Evolutionary conservation across 2,329 filamentous ascomycete genomes (phyloP).

Genomic region (Cadophora sp.): DNA sequence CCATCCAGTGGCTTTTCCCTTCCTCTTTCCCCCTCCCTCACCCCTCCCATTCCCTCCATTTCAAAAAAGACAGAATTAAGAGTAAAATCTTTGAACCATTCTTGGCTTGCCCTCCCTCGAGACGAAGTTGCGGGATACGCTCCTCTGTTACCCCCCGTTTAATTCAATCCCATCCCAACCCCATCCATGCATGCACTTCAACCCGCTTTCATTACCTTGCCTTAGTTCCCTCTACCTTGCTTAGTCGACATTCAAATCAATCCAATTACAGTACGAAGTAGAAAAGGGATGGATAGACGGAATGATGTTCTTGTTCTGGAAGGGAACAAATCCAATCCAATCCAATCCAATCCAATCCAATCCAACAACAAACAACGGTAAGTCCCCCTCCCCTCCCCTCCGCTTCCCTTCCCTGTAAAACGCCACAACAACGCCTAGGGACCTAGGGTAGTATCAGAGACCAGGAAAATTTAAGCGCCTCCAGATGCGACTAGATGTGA

Average conservation of each 20-base stretch:
- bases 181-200: not conserved
- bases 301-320: too few relatives aligned
- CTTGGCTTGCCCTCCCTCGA: not conserved
- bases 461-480: conserved; percentile 6
- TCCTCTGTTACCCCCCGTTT: not conserved
- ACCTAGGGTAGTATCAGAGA: not conserved
- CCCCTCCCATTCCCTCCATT: too few relatives aligned
- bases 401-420: not conserved
- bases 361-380: not conserved
- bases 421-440: not conserved
- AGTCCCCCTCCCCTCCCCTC: not conserved
- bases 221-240: too few relatives aligned
- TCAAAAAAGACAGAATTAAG: conserved; percentile 7
- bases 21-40: too few relatives aligned
- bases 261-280: not conserved
- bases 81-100: not conserved
- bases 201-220: not conserved
- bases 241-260: too few relatives aligned
- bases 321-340: too few relatives aligned
- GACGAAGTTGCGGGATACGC: not conserved
- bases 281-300: not conserved
- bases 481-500: conserved; percentile 16
- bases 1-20: not conserved
- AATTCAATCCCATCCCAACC: too few relatives aligned
- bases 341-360: too few relatives aligned